Base-by-base conservation (phyloP, 352 stramenopile genomes). In the Phytopythium ostracodes region DNA sequence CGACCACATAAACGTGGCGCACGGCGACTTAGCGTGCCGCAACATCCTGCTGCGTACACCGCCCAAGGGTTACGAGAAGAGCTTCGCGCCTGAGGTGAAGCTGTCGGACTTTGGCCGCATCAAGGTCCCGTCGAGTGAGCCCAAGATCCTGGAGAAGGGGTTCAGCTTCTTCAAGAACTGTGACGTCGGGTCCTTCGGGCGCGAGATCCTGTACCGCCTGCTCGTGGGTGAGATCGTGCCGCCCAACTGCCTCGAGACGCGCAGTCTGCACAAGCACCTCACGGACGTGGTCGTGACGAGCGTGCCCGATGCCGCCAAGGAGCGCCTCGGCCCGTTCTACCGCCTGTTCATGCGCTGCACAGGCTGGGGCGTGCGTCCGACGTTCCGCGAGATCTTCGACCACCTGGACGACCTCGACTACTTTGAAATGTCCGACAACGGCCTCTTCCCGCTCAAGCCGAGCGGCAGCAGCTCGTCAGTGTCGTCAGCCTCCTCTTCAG, bases 91-190 rank as follows among this genome's bases (percentile, higher is more conserved):
- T 3, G 76, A 91, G 20, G 81, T 92, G 42, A 94, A 94, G 51
- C 77, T 94, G 12, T 91, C 83, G 17, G 85, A 94, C 63, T 92
- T 94, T 62, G 83, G 85, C 5, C 85, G 85, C 62, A 89, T 94
- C 67, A 87, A 87, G 40, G 73, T 84, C 4, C 80, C 79, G 4
- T 70, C 79, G 24, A 64, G 74, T 14, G 85, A 94, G 62, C 83
- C 85, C 18, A 77, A 81, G 57, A 87, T 94, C 33, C 76, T 92
- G 15, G 77, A 84, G 33, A 77, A 71, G 20, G 70, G 68, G 18
- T 92, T 94, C 55, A 94, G 85, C 55, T 94, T 94, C 49, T 83
- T 76, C 70, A 94, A 94, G 59, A 94, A 94, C 69, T 84, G 72
- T 36, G 85, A 94, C 66, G 71, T 94, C 44, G 85, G 85, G 2